Evolutionary conservation across 352 stramenopile species (phyloP), one percentile per base, ranked within the genome.

Genomic region (Phytophthora chlamydospora): DNA sequence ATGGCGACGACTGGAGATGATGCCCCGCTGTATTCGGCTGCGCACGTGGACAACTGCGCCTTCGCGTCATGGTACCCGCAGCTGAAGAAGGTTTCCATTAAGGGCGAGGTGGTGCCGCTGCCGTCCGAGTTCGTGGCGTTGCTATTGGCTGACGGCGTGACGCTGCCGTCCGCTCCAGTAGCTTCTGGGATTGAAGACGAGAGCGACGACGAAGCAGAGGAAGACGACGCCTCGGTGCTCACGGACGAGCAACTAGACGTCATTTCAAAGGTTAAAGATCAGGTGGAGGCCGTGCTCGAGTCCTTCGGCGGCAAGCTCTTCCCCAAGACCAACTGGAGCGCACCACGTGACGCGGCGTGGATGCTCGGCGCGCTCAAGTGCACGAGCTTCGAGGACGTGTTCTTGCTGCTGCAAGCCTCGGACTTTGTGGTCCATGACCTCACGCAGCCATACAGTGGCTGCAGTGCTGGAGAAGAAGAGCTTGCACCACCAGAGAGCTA

Each of bases 261-360:
- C 31, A 78, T 88, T 35, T 67, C 68, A 12, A 56, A 63, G 53
- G 62, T 90, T 75, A 47, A 78, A 42, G 17, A 60, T 6, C 43
- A 91, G 56, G 83, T 98, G 21, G 75, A 96, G 60, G 34, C 71
- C 1, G 76, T 80, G 17, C 68, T 98, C 17, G 31, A 64, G 19
- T 45, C 65, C 13, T 80, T 98, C 32, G 71, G 78, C n/a, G 86
- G 89, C 21, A 67, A 78, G 24, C 68, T 74, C 43, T 95, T 97
- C 44, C 73, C 90, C 8, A 99, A 99, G 75, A 82, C 98, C 49
- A 98, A 98, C 68, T 99, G 95, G 95, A 98, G 88, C 36, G 80
- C 85, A 32, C 95, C 96, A 4, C 93, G 88, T 19, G 96, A 99
- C 71, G 91, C 95, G 27, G 81, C 83, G 40, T 99, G 96, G 96